These are phyloP conservation scores for Tolypocladium guangdongense DNA, from an alignment of 2,329 filamentous ascomycete genomes.

Conservation along the genomic window DNA sequence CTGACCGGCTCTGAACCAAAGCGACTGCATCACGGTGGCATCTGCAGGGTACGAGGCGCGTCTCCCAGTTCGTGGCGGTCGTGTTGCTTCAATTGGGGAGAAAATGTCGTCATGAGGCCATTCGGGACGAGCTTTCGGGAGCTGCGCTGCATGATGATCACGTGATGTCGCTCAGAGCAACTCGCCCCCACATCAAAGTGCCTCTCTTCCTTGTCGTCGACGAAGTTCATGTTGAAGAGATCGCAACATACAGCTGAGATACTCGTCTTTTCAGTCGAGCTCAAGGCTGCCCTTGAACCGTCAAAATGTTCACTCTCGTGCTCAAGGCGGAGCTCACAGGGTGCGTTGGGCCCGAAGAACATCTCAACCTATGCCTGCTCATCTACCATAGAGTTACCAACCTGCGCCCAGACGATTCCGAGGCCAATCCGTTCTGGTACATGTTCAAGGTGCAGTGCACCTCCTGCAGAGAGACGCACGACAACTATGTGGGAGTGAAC, in stretches of 20 bases:
- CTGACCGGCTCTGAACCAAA: conserved; percentile 58
- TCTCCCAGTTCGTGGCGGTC: not conserved
- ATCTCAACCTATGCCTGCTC: not conserved
- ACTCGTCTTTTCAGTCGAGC: not conserved
- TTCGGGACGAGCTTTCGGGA: not conserved
- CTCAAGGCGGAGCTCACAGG: conserved; percentile 60
- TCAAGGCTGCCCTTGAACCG: not conserved
- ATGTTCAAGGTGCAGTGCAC: conserved; percentile 98
- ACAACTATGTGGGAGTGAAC: conserved; percentile 76
- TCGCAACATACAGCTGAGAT: not conserved
- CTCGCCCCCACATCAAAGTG: not conserved
- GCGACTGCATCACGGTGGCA: conserved; percentile 48
- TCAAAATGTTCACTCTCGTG: conserved; percentile 52
- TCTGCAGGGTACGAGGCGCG: conserved; percentile 5
- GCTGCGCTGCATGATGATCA: not conserved
- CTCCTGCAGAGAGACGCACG: conserved; percentile 86
- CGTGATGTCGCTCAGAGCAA: not conserved
- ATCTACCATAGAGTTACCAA: conserved; percentile 63
- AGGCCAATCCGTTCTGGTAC: conserved; percentile 83
- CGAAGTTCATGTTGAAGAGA: not conserved
- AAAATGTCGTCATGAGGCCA: not conserved
- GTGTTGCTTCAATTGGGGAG: conserved; percentile 2
- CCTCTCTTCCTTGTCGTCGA: not conserved
- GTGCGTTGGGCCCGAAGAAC: conserved; percentile 30
- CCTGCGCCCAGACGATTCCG: conserved; percentile 72